Evolutionary conservation across 2,329 filamentous ascomycete genomes (phyloP).

Genomic region (Cadophora malorum): DNA sequence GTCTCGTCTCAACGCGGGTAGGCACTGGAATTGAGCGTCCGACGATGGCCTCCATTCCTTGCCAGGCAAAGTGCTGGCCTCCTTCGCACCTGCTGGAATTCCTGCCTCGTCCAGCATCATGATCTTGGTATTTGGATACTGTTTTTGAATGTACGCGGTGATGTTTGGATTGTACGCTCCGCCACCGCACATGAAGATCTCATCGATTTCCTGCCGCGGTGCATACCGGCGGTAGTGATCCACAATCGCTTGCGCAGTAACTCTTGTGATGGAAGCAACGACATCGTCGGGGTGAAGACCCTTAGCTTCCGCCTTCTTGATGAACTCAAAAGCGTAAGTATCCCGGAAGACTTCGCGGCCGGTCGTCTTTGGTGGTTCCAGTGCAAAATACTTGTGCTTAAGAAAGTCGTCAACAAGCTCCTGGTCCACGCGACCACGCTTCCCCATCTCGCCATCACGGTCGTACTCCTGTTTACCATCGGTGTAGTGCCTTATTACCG

Average conservation of each 20-base stretch:
- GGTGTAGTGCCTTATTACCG: no score
- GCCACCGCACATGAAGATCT: constrained; percentile 67
- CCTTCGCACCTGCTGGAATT: constrained; percentile 62
- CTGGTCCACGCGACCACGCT: no score
- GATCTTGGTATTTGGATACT: constrained; percentile 56
- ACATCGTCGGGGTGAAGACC: constrained; percentile 57
- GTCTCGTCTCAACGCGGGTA: constrained; percentile 58
- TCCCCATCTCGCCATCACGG: no score
- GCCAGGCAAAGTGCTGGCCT: constrained; percentile 64
- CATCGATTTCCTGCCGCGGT: constrained; percentile 54
- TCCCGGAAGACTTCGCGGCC: constrained; percentile 66
- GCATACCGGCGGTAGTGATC: constrained; percentile 55
- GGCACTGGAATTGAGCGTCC: constrained; percentile 62
- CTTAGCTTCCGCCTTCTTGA: constrained; percentile 52
- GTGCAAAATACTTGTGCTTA: constrained; percentile 55
- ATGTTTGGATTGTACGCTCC: constrained; percentile 66
- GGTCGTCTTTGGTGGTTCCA: constrained; percentile 61
- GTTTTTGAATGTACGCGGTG: constrained; percentile 55
- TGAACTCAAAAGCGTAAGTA: constrained; percentile 58
- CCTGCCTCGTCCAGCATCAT: constrained; percentile 63
- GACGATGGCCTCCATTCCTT: constrained; percentile 64
- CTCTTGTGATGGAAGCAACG: constrained; percentile 63
- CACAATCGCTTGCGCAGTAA: constrained; percentile 65
- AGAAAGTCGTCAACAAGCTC: constrained; percentile 48
- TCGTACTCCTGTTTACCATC: no score